Conservation (phyloP, 208 protist species). For the Trypanosomatidae sp. region DNA sequence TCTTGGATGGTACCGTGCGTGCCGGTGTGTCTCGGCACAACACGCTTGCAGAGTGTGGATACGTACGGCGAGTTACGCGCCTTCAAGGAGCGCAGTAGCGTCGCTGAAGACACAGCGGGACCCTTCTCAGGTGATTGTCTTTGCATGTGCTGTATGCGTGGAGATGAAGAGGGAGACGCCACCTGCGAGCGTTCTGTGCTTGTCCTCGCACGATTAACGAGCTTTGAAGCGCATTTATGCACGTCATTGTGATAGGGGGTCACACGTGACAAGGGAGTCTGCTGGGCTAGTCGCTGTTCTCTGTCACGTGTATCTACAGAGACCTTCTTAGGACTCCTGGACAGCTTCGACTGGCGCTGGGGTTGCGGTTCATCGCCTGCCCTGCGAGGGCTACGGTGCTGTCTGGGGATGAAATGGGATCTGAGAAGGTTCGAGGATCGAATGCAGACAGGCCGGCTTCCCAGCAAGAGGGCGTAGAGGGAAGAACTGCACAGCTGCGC, state of each 20-base stretch:
- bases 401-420: background rate
- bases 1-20: constrained; percentile 15
- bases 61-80: constrained; percentile 9
- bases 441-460: background rate
- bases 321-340: background rate
- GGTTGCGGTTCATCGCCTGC: background rate
- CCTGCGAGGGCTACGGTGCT: background rate
- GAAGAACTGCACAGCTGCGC: background rate
- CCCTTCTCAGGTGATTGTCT: background rate
- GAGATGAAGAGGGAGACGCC: background rate
- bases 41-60: constrained; percentile 13
- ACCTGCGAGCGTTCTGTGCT: background rate
- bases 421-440: background rate
- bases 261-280: background rate
- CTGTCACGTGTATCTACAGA: background rate
- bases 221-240: background rate
- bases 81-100: constrained; percentile 4
- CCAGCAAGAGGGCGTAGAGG: background rate
- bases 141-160: background rate
- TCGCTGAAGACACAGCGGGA: constrained; percentile 3
- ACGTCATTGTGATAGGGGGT: background rate
- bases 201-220: background rate
- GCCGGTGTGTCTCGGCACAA: constrained; percentile 24
- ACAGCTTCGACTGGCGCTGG: background rate
- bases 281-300: background rate